Evolutionary conservation across 140 eudicot genomes (phyloP).

Genomic region (Erigeron philadelphicus): DNA sequence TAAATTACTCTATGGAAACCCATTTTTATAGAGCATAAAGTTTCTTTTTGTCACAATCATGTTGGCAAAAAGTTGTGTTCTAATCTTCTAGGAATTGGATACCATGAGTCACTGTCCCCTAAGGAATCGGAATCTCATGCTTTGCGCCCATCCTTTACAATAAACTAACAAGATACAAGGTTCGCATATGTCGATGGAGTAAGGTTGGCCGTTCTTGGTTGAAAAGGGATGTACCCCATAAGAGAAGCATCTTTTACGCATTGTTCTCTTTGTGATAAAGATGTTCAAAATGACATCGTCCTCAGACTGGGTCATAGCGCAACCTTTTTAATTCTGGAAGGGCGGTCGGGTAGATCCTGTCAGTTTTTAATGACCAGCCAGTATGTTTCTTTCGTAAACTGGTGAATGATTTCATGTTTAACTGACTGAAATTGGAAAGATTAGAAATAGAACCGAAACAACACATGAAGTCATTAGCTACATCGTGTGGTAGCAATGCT

Average conservation of each 20-base stretch:
- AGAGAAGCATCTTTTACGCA: background rate
- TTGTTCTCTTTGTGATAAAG: background rate
- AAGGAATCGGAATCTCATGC: background rate
- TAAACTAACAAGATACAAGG: background rate
- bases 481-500: no score
- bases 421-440: no score
- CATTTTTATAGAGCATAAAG: conserved; percentile 23
- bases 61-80: conserved; percentile 15
- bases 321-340: no score
- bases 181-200: background rate
- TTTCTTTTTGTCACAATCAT: conserved; percentile 25
- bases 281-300: background rate
- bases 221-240: background rate
- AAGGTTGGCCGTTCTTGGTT: background rate
- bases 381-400: no score
- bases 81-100: conserved; percentile 26
- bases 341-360: no score
- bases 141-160: background rate
- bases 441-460: no score
- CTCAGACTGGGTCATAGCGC: background rate
- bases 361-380: no score
- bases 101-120: background rate
- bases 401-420: no score
- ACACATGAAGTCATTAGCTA: no score
- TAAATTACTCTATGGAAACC: background rate